phyloP scores from a whole-genome alignment of 495 filamentous ascomycete genomes.

The Xylaria castorea region DNA sequence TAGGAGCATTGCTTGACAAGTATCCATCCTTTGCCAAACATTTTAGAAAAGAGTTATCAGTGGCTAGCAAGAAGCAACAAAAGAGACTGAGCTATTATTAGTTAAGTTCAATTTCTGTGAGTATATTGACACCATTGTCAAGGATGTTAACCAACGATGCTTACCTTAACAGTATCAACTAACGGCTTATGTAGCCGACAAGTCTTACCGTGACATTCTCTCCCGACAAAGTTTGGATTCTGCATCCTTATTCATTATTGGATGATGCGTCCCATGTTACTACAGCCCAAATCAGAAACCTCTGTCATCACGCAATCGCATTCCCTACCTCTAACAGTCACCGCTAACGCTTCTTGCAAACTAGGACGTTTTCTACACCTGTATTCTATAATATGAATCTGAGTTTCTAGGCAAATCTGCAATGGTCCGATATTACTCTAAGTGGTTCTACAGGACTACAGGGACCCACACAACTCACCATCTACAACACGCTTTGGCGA shows the following conservation, averaged over 20 bases:
- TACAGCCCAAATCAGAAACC: not conserved
- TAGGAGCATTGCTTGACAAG: not conserved
- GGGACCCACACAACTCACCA: no score
- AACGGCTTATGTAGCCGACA: not conserved
- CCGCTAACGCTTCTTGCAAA: not conserved
- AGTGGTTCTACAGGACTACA: no score
- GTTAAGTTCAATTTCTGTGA: not conserved
- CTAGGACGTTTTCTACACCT: not conserved
- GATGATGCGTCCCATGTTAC: not conserved
- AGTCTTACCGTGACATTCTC: not conserved
- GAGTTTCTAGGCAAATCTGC: not conserved
- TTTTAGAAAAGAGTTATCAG: not conserved
- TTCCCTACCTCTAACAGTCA: not conserved
- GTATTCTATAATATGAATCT: not conserved
- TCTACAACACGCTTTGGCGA: no score
- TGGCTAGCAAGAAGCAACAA: not conserved
- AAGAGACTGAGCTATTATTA: not conserved
- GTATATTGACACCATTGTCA: not conserved
- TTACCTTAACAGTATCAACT: not conserved
- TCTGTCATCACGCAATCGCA: not conserved
- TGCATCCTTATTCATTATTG: not conserved
- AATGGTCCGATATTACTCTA: not conserved
- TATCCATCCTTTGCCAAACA: not conserved
- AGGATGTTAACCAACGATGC: not conserved
- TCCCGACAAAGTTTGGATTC: not conserved